Evolutionary conservation across 2,329 filamentous ascomycete genomes (phyloP).

Genomic region (Apiospora arundinis): DNA sequence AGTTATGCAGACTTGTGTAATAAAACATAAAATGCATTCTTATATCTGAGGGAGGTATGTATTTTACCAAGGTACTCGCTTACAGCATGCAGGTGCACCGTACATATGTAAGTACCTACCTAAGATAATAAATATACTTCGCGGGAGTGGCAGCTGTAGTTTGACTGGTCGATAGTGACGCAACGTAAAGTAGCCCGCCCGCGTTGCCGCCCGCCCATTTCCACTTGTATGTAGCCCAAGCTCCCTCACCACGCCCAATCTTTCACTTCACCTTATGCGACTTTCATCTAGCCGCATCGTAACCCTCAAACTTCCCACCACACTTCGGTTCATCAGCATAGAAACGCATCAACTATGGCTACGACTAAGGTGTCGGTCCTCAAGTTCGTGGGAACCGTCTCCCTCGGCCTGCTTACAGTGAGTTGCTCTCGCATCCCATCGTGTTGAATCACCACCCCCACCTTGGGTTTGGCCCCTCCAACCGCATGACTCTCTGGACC

Average conservation of each 20-base stretch:
- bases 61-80: no score
- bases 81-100: no score
- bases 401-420: slow-evolving; percentile 87
- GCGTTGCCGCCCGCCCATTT: neutral
- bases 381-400: slow-evolving; percentile 94
- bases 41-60: no score
- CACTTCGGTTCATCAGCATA: slow-evolving; percentile 13
- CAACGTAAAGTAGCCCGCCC: slow-evolving; percentile 4
- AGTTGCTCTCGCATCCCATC: slow-evolving; percentile 39
- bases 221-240: slow-evolving; percentile 4
- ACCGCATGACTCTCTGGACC: slow-evolving; percentile 10
- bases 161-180: neutral
- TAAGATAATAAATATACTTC: no score
- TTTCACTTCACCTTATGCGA: slow-evolving; percentile 11
- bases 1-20: no score
- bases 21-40: no score
- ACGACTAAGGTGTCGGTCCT: slow-evolving; percentile 75
- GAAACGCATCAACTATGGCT: slow-evolving; percentile 55
- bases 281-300: slow-evolving; percentile 2
- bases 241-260: slow-evolving; percentile 5
- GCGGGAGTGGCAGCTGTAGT: neutral
- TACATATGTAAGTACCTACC: no score
- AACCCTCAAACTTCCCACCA: neutral
- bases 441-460: slow-evolving; percentile 21
- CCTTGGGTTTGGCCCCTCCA: slow-evolving; percentile 8